Evolutionary conservation across 139 green algal species (phyloP).

Genomic region (Nannochloris sp.): DNA sequence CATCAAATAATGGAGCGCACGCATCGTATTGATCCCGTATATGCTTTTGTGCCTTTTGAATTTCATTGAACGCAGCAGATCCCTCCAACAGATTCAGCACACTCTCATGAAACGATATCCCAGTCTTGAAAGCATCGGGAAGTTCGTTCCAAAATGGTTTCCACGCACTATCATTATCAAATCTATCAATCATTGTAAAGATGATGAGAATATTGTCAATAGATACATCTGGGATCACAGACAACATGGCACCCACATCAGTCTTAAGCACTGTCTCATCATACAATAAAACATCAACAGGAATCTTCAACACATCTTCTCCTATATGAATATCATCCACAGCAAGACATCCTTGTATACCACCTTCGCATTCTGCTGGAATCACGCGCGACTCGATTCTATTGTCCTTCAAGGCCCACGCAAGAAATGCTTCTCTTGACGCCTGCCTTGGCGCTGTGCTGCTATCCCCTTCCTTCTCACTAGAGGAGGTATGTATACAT

Average conservation of each 20-base stretch:
- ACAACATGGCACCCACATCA: conserved; percentile 42
- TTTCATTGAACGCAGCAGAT: conserved; percentile 25
- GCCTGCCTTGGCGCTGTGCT: conserved; percentile 10
- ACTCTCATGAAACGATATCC: conserved; percentile 25
- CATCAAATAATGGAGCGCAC: conserved; percentile 25
- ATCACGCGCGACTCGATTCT: conserved; percentile 7
- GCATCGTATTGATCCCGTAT: conserved; percentile 27
- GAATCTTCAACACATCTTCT: conserved; percentile 29
- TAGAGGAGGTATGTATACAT: too few species aligned
- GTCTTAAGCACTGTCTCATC: conserved; percentile 40
- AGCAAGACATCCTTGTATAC: conserved; percentile 38
- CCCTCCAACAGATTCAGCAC: conserved; percentile 25
- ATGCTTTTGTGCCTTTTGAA: conserved; percentile 34
- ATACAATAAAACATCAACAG: conserved; percentile 35
- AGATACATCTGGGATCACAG: conserved; percentile 29
- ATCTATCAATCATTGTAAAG: conserved; percentile 56
- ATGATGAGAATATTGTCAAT: conserved; percentile 48
- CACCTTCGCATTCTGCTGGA: conserved; percentile 7
- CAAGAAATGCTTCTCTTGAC: conserved; percentile 12
- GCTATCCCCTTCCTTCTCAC: not conserved
- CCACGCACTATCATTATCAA: conserved; percentile 33
- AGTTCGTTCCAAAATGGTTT: conserved; percentile 42
- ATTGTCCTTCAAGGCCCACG: conserved; percentile 7
- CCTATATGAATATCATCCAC: conserved; percentile 27
- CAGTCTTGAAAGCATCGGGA: conserved; percentile 39